Conservation (phyloP, 2,329 filamentous ascomycete species). For the Xylariales sp. region DNA sequence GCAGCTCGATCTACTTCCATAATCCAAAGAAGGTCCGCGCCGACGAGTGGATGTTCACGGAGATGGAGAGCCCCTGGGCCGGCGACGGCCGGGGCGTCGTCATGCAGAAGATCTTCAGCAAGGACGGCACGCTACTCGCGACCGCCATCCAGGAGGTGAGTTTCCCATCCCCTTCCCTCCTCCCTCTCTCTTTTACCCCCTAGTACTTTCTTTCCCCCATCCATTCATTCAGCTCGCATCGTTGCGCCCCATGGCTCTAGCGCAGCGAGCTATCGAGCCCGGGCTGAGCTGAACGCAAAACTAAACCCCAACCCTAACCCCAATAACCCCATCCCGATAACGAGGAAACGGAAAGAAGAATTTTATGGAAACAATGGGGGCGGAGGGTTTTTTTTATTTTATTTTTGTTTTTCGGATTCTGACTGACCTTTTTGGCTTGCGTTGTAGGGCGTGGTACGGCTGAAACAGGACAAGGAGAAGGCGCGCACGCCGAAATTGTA, state of each 20-base stretch:
- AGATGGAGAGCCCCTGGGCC: slow-evolving; percentile 84
- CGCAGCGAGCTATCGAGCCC: background rate
- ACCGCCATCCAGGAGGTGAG: slow-evolving; percentile 83
- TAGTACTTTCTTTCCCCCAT: too few species aligned
- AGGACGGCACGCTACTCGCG: slow-evolving; percentile 78
- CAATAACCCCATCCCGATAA: background rate
- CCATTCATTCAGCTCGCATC: slow-evolving; percentile 12
- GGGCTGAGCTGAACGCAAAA: slow-evolving; percentile 5
- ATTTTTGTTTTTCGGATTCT: too few species aligned
- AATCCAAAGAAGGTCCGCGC: slow-evolving; percentile 68
- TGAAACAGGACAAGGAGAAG: slow-evolving; percentile 42
- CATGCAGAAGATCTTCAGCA: slow-evolving; percentile 77
- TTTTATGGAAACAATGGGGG: too few species aligned
- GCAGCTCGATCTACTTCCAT: slow-evolving; percentile 72
- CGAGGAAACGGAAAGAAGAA: background rate
- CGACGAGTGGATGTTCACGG: slow-evolving; percentile 82
- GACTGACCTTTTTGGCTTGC: too few species aligned
- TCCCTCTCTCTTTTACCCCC: too few species aligned
- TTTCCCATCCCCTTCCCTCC: slow-evolving; percentile 18
- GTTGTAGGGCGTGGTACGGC: slow-evolving; percentile 47
- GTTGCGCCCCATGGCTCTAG: background rate
- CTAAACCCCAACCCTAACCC: too few species aligned
- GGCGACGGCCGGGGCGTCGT: slow-evolving; percentile 82
- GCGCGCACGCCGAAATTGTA: slow-evolving; percentile 43
- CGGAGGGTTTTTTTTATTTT: too few species aligned